Conservation (phyloP, 768 basidiomycete species). For the Gymnopilus junonius region DNA sequence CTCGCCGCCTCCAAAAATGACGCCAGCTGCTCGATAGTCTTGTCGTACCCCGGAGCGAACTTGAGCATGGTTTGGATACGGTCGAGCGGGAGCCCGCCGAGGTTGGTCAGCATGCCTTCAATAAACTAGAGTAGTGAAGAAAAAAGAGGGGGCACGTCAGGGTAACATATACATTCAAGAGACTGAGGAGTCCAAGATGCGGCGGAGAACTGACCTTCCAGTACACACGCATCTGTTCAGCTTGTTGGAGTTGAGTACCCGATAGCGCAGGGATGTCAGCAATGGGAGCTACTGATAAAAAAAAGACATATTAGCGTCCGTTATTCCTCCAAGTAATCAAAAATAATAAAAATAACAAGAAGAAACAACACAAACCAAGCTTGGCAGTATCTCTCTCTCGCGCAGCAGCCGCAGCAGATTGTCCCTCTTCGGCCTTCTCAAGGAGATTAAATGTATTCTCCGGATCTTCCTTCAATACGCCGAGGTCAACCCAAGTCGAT, state of each 20-base stretch:
- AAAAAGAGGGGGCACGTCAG: not conserved
- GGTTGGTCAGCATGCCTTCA: slow-evolving; percentile 89
- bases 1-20: slow-evolving; percentile 82
- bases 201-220: no score
- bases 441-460: slow-evolving; percentile 67
- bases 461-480: slow-evolving; percentile 73
- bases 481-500: slow-evolving; percentile 82
- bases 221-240: slow-evolving; percentile 84
- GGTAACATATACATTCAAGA: no score
- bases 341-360: no score
- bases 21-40: slow-evolving; percentile 76
- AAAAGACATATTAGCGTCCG: not conserved
- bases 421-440: slow-evolving; percentile 59
- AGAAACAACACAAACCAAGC: slow-evolving; percentile 11
- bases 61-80: slow-evolving; percentile 91
- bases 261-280: slow-evolving; percentile 53
- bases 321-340: no score
- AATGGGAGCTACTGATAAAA: slow-evolving; percentile 24
- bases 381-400: slow-evolving; percentile 15
- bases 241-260: slow-evolving; percentile 73
- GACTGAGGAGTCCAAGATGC: no score
- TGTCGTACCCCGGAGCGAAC: slow-evolving; percentile 83
- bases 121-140: slow-evolving; percentile 68
- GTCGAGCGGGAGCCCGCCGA: slow-evolving; percentile 74
- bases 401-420: slow-evolving; percentile 14